Evolutionary conservation across 768 basidiomycete species (phyloP).

Genomic region (Auricularia auricula-judae): DNA sequence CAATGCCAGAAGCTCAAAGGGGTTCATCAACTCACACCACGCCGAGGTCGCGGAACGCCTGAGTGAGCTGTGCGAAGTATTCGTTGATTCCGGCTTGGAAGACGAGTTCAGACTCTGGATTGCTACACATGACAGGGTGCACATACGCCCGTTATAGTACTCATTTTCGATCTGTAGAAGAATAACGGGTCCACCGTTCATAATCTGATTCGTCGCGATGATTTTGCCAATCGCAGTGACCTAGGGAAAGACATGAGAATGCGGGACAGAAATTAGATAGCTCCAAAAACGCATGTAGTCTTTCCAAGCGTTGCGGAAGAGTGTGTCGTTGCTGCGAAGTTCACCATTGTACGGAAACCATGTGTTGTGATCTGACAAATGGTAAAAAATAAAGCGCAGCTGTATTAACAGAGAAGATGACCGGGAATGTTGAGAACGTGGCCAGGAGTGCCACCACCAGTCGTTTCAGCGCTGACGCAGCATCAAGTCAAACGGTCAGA

Average conservation of each 20-base stretch:
- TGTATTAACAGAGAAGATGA: too few species aligned
- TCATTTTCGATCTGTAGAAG: background rate
- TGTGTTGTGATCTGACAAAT: constrained; percentile 21
- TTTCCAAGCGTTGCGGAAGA: constrained; percentile 61
- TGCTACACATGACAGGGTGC: background rate
- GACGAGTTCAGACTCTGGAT: background rate
- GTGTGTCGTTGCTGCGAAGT: constrained; percentile 61
- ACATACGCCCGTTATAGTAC: background rate
- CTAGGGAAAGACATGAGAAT: background rate
- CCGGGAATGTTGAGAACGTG: background rate
- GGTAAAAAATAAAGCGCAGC: too few species aligned
- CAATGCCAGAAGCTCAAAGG: too few species aligned
- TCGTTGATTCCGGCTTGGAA: background rate
- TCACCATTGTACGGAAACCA: constrained; percentile 56
- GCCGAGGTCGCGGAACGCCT: background rate
- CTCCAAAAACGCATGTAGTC: constrained; percentile 30
- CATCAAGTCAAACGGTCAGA: constrained; percentile 1
- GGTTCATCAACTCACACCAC: background rate
- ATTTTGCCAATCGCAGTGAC: constrained; percentile 52
- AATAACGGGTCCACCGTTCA: constrained; percentile 65
- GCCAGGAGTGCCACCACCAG: constrained; percentile 55
- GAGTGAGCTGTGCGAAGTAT: background rate
- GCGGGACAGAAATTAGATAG: background rate
- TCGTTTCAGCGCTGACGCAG: constrained; percentile 43
- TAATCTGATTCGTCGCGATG: constrained; percentile 57